Conservation (phyloP, 192 early-diverging fungal genomes). For the Backusella australiensis region DNA sequence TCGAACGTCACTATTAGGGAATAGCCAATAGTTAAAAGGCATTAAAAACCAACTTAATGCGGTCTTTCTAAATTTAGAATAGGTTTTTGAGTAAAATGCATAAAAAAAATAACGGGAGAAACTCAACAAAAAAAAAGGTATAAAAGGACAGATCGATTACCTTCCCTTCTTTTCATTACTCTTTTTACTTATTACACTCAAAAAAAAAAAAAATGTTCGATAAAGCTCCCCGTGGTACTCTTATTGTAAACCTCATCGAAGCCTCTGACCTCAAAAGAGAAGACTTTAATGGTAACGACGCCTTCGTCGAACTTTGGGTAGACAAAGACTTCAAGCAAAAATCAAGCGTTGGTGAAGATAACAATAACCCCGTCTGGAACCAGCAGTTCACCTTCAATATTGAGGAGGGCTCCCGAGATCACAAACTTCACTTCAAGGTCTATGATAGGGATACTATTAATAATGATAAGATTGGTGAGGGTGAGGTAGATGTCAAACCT, state of each 20-base stretch:
- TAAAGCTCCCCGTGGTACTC: constrained; percentile 11
- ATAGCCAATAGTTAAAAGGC: background rate
- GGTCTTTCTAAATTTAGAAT: background rate
- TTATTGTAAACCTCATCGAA: constrained; percentile 20
- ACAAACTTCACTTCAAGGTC: constrained; percentile 38
- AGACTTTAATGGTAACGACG: constrained; percentile 25
- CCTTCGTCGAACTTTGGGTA: constrained; percentile 32
- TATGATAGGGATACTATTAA: constrained; percentile 33
- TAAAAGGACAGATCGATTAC: background rate
- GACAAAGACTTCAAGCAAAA: constrained; percentile 29
- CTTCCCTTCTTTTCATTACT: background rate
- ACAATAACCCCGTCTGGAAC: constrained; percentile 30
- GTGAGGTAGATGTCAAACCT: constrained; percentile 14
- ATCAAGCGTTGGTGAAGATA: constrained; percentile 11
- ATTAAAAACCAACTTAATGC: background rate
- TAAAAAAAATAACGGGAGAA: background rate
- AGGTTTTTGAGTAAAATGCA: background rate
- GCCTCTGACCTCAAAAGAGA: constrained; percentile 22
- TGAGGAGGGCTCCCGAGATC: constrained; percentile 9
- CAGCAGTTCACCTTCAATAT: constrained; percentile 21
- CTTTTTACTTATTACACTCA: background rate
- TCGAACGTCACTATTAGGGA: background rate
- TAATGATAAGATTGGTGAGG: constrained; percentile 39
- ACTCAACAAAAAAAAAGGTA: background rate
- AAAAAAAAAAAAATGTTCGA: constrained; percentile 16